Evolutionary conservation across 805 yeast species (phyloP).

Genomic region (Tetrapisispora pingtungensis): DNA sequence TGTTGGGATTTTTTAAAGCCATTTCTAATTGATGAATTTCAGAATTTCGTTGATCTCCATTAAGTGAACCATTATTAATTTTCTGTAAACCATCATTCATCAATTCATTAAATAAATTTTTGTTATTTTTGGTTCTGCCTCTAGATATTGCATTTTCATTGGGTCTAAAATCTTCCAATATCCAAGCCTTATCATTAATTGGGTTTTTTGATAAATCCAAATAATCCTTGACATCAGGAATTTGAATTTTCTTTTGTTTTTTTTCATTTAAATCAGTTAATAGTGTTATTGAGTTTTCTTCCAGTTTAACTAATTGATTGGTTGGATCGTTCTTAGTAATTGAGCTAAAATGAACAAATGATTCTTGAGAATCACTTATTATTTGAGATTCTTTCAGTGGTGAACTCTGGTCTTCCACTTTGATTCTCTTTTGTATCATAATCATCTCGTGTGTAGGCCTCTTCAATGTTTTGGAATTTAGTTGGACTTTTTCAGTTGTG

Average conservation of each 20-base stretch:
- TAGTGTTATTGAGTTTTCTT: neutral
- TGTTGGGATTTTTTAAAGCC: neutral
- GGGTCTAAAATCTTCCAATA: conserved; percentile 26
- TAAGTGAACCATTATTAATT: conserved; percentile 14
- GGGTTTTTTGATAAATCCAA: conserved; percentile 20
- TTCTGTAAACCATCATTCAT: conserved; percentile 3
- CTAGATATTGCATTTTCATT: conserved; percentile 9
- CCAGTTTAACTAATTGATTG: neutral
- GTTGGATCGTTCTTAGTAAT: neutral
- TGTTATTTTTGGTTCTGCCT: conserved; percentile 1
- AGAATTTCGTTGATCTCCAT: conserved; percentile 11
- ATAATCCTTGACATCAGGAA: neutral
- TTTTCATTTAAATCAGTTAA: neutral
- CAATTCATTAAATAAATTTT: neutral
- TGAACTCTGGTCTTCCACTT: conserved; percentile 3
- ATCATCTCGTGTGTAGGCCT: neutral
- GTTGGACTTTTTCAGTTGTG: neutral
- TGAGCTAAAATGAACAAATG: neutral
- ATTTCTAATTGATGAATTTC: neutral
- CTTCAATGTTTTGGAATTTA: neutral
- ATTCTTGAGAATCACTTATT: neutral
- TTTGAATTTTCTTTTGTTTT: neutral
- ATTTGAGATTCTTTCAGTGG: conserved; percentile 3
- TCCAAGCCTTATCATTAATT: conserved; percentile 24
- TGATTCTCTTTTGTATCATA: neutral